phyloP scores from a whole-genome alignment of 352 stramenopile species.

The Globisporangium paroecandrum region DNA sequence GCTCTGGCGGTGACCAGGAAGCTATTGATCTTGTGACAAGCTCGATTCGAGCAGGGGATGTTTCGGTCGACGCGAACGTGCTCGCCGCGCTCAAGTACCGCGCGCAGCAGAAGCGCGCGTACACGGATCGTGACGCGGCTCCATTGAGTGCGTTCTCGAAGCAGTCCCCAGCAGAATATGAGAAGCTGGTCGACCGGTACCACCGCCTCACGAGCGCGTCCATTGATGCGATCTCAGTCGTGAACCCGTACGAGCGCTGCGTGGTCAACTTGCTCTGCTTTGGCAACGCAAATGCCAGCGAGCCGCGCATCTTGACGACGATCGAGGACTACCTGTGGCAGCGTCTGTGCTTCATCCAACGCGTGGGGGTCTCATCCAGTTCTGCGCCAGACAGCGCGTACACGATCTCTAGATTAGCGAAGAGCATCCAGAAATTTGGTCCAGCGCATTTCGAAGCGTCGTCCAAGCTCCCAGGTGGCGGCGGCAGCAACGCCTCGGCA shows the following conservation, averaged over 20 bases:
- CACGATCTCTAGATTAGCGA: slow-evolving; percentile 55
- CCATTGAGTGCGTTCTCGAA: slow-evolving; percentile 58
- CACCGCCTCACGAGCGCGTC: slow-evolving; percentile 66
- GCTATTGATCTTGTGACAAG: slow-evolving; percentile 53
- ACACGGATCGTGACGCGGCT: slow-evolving; percentile 31
- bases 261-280: slow-evolving; percentile 82
- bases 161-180: slow-evolving; percentile 63
- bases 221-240: slow-evolving; percentile 64
- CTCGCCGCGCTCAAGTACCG: slow-evolving; percentile 59
- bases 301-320: slow-evolving; percentile 70
- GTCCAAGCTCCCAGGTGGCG: slow-evolving; percentile 24
- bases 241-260: slow-evolving; percentile 75
- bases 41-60: slow-evolving; percentile 37
- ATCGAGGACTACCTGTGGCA: slow-evolving; percentile 88
- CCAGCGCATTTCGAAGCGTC: slow-evolving; percentile 65
- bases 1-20: slow-evolving; percentile 69
- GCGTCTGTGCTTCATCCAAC: slow-evolving; percentile 77
- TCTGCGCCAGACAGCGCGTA: slow-evolving; percentile 54
- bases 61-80: slow-evolving; percentile 52
- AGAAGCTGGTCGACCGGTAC: slow-evolving; percentile 60
- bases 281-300: slow-evolving; percentile 72
- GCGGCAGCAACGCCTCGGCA: slow-evolving; percentile 39
- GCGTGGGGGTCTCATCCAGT: slow-evolving; percentile 23
- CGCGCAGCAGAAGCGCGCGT: slow-evolving; percentile 52
- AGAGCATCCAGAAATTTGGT: slow-evolving; percentile 76